Evolutionary conservation across 2,329 filamentous ascomycete genomes (phyloP), one percentile per base, ranked within the genome.

Genomic region (Colletotrichum sp.): DNA sequence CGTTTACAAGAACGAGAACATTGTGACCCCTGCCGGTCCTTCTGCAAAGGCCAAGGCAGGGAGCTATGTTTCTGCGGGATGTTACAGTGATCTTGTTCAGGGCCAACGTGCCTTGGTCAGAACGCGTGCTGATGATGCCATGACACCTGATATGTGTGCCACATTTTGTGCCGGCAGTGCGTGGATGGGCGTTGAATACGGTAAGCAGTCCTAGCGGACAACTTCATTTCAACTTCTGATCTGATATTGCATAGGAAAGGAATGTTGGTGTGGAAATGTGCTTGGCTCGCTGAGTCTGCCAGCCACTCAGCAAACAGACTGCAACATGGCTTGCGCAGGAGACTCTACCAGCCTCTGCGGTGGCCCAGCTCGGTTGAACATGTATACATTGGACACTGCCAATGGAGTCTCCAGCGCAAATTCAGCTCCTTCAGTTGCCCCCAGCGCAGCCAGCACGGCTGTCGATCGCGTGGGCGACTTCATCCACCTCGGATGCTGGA

Each of bases 331-430:
- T 21, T 89, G 87, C 79, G 82, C 81, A 2, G 87, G 87, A 34
- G 82, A 87, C 76, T 76, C 79, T 24, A 85, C 81, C 7, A 81
- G 88, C 79, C 79, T 85, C 28, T 89, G 87, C 76, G 87, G 87
- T 64, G 87, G 86, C 24, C 79, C 82, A 21, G 81, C 82, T 70
- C 83, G 84, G 34, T 80, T 89, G 70, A 85, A 83, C 7, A 76
- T 89, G 21, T 89, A 86, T 80, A 81, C 83, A 83, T 68, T 87
- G 84, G 26, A 26, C 32, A 52, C 52, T 5, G 49, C 49, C 15
- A 55, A 55, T 16, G 34, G 72, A 15, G 36, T 71, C 6, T 68
- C 72, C 12, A 68, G 73, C 16, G 70, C 74, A 21, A 63, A 70
- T 26, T 77, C 79, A 1, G 44, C 67, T 8, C 28, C 72, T 75